Base-by-base conservation (phyloP, 371 early-diverging fungal species). In the Circinella minor region DNA sequence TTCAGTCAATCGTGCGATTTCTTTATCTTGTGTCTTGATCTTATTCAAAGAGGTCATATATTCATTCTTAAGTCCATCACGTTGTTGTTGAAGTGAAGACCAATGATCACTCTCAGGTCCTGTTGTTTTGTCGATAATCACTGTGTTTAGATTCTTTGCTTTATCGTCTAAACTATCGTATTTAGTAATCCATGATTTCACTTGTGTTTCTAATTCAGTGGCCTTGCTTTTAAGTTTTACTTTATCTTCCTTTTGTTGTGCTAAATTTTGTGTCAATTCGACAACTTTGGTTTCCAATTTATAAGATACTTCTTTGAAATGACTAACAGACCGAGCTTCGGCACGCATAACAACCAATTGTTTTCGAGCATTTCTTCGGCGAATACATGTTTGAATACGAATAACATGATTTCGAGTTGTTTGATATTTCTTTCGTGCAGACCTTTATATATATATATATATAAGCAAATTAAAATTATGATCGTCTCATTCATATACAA, bases 231-330 rank as follows among this genome's bases (percentile, higher is more conserved):
- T 80, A 20, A 93, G 75, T 14, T 77, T 70, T 37, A 88, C 86
- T 79, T 89, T 90, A 73, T 94, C 95, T 68, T 90, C 88, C 65
- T 89, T 87, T 72, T 92, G 91, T 72, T 85, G 81, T 18, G 86
- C 88, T 65, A 98, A 75, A 64, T 84, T 84, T 76, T 91, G 92
- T 47, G 96, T 95, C 74, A 99, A 85, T 79, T 93, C 95, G 72
- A 96, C 89, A 62, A 99, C 93, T 81, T 96, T 95, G 80, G 89
- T 92, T 76, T 99, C 98, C 17, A 99, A 88, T 78, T 93, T 92
- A 79, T 93, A 93, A 5, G 97, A 94, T n/a, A 92, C 89, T 74
- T 97, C 96, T 80, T 96, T 94, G 78, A 96, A 89, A 77, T 98
- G 97, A 66, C 91, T 93, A 9, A 95, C 95, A 18, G 95, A 94